Percentiles rank a stretch among this genome's conserved stretches.
Conservation (phyloP, 805 yeast species). For the Candida takata region DNA sequence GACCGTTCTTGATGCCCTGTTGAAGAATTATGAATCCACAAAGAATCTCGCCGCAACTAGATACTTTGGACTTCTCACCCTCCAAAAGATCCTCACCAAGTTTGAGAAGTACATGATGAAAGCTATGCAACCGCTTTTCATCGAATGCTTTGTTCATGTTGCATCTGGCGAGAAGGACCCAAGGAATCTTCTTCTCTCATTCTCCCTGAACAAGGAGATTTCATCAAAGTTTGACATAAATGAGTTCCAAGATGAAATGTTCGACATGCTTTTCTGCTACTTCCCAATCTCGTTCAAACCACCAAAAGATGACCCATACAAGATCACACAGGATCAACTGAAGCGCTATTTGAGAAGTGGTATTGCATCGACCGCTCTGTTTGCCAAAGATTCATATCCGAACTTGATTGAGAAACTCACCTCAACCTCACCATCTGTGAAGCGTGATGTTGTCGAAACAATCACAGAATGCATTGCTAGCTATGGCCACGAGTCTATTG, state of each 20-base stretch:
- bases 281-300: slow-evolving; percentile 95
- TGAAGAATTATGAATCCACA: slow-evolving; percentile 44
- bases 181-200: slow-evolving; percentile 68
- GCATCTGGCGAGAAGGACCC: slow-evolving; percentile 95
- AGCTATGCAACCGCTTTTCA: slow-evolving; percentile 32
- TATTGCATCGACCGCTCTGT: slow-evolving; percentile 51
- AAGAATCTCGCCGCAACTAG: slow-evolving; percentile 58
- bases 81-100: slow-evolving; percentile 30
- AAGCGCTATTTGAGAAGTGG: slow-evolving; percentile 55
- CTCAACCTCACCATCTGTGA: slow-evolving; percentile 65
- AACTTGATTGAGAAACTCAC: slow-evolving; percentile 73
- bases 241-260: slow-evolving; percentile 55
- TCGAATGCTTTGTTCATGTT: slow-evolving; percentile 54
- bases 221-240: slow-evolving; percentile 52
- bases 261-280: slow-evolving; percentile 88
- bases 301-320: slow-evolving; percentile 83
- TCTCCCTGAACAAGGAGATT: slow-evolving; percentile 39
- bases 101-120: slow-evolving; percentile 21
- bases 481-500: slow-evolving; percentile 43
- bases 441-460: slow-evolving; percentile 66
- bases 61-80: slow-evolving; percentile 46
- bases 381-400: slow-evolving; percentile 69
- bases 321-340: slow-evolving; percentile 68
- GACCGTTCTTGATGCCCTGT: slow-evolving; percentile 32
- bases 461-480: slow-evolving; percentile 46